Conservation (phyloP, 202 grass and related monocot genomes). For the Setaria viridis region DNA sequence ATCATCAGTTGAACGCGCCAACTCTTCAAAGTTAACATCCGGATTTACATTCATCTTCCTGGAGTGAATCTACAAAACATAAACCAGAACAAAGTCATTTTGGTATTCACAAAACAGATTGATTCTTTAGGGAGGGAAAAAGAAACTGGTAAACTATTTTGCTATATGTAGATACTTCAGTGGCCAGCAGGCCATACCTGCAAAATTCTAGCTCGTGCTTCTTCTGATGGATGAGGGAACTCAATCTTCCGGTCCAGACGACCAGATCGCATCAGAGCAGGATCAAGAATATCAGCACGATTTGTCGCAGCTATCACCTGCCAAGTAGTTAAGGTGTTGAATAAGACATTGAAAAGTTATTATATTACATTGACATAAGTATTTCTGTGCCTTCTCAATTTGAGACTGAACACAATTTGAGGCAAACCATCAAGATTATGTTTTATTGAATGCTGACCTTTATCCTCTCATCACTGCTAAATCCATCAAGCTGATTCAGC, state of each 20-base stretch:
- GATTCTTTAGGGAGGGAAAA: not conserved
- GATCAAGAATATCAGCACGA: conserved; percentile 92
- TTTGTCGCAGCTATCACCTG: conserved; percentile 99
- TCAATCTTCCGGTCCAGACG: conserved; percentile 93
- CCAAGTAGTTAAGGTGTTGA: not conserved
- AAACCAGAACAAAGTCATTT: conserved; percentile 15
- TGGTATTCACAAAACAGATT: not conserved
- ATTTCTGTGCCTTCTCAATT: not conserved
- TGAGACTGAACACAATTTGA: conserved; percentile 13
- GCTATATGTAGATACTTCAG: not conserved
- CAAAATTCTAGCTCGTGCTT: conserved; percentile 87
- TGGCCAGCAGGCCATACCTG: conserved; percentile 50
- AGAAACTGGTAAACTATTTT: not conserved
- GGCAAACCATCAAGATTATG: not conserved
- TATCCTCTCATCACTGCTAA: conserved; percentile 92
- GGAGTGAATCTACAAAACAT: conserved; percentile 71
- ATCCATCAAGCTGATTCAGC: conserved; percentile 98
- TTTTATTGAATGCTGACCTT: conserved; percentile 59
- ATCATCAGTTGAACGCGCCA: conserved; percentile 85
- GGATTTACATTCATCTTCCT: conserved; percentile 95
- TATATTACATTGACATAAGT: conserved; percentile 10
- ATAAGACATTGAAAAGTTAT: conserved; percentile 3
- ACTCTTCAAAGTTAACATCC: conserved; percentile 96
- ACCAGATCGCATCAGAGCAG: conserved; percentile 88
- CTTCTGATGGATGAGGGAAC: conserved; percentile 87